These are phyloP conservation scores for Malus hybrid DNA, from an alignment of 331 rosid species.

Conservation along the genomic window DNA sequence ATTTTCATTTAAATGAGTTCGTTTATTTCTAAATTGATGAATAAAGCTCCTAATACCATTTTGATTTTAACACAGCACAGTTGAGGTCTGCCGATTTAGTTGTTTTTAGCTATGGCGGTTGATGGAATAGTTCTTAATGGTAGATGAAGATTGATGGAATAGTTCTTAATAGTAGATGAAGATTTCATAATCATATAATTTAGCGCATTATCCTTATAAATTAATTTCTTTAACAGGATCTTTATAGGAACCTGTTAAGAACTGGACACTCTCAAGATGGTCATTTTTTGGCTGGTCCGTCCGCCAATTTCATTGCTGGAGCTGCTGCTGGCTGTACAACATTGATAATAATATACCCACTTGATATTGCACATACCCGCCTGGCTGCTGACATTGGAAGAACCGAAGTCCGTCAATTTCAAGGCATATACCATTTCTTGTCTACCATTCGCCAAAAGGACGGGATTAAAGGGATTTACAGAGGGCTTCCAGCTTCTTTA, in stretches of 20 bases:
- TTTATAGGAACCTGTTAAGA: constrained; percentile 65
- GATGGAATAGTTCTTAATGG: not conserved
- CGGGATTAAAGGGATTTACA: constrained; percentile 67
- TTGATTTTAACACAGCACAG: not conserved
- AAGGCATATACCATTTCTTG: constrained; percentile 78
- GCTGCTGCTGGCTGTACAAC: constrained; percentile 94
- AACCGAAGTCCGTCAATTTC: constrained; percentile 62
- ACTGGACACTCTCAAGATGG: constrained; percentile 22
- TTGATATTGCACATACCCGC: constrained; percentile 93
- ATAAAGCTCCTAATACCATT: not conserved
- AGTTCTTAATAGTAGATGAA: not conserved
- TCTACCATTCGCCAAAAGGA: constrained; percentile 51
- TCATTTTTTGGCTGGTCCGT: constrained; percentile 56
- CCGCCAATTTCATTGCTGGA: constrained; percentile 77
- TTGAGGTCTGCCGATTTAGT: not conserved
- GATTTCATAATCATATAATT: not conserved
- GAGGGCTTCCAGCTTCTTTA: constrained; percentile 92
- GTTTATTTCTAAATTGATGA: not conserved
- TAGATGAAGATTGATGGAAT: not conserved
- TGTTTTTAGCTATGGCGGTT: not conserved
- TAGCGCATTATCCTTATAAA: not conserved
- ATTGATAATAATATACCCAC: constrained; percentile 73
- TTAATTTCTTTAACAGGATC: constrained; percentile 57
- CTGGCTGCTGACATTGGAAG: constrained; percentile 91
- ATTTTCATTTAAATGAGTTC: not conserved